Evolutionary conservation across 2,329 filamentous ascomycete genomes (phyloP), one percentile per base, ranked within the genome.

Genomic region (Microsporum canis): DNA sequence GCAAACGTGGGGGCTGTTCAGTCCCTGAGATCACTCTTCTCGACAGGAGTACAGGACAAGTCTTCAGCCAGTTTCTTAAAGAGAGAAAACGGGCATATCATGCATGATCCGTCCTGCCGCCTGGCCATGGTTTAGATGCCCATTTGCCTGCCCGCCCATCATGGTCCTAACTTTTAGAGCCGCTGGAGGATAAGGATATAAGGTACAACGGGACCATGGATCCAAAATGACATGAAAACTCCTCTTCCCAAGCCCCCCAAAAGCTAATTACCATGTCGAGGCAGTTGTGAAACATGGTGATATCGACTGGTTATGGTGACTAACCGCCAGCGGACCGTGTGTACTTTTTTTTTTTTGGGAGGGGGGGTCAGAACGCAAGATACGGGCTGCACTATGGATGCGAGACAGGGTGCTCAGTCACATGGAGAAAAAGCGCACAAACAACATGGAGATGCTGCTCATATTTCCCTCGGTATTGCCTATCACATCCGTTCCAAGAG

Each of bases 391-490:
- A 55, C n/a, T n/a, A 55, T 51, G 23, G 27, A 51, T 51, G 45
- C 45, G 45, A 55, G 51, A 55, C 51, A 55, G 51, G 51, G 51
- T 55, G 33, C 51, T 31, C 51, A 36, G 51, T 55, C 51, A 55
- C 51, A 34, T 34, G 51, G 51, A 34, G 51, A 55, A 34, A 12
- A 33, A 51, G 41, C 38, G 31, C 45, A 51, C 31, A 53, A 17
- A n/a, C 51, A 55, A n/a, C 31, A n/a, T 8, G 51, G 8, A 55
- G 51, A 3, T 33, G 17, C 23, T 29, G 27, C 23, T 51, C 23
- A 14, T 12, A 51, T 51, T 51, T 51, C 45, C 45, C 45, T 51
- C 45, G 45, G 45, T 31, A 51, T 51, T 29, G 45, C 10, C 45
- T 51, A 51, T 33, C 45, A 8, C 23, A 27, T 51, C 3, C 27